Base-by-base conservation (phyloP, 495 filamentous ascomycete species). In the Pseudoneurospora amorphoporcata region DNA sequence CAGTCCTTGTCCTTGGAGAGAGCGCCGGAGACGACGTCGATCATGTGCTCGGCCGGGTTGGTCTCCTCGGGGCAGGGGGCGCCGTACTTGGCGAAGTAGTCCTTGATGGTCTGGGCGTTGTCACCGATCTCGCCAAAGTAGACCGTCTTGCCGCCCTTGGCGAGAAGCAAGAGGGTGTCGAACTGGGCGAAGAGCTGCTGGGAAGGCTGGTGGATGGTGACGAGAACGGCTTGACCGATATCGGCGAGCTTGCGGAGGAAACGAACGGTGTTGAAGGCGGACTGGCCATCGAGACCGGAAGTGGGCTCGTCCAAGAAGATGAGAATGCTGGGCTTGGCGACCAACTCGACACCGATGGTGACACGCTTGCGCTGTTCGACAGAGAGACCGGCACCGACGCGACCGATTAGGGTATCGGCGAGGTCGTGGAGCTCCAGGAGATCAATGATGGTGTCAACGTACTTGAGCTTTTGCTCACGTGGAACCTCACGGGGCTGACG, bases 271-370 rank as follows among this genome's bases (percentile, higher is more conserved):
- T 89, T 92, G 81, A 85, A 93, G 0, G 94, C 94, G 2, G 90
- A 90, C 76, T 96, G 92, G 47, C 88, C 90, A 80, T 98, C 94
- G n/a, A 98, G 88, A 72, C 94, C 94, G 69, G 89, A 92, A 2
- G 91, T 94, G 0, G 92, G 92, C 76, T 94, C 91, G 75, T 94
- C 91, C n/a, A 94, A 78, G 79, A 93, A 93, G 76, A 93, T 87
- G 9, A 92, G 76, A 1, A 94, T 84, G 68, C 87, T 89, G 0
- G 94, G 94, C 79, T 94, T 96, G 8, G 94, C 92, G 6, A 92
- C 94, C 12, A 98, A 83, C 77, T 98, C 94, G n/a, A 98, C 94
- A 71, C 92, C 94, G 71, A 98, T 97, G 6, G 94, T 97, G 5
- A 97, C 74, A 35, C 91, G 72, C 86, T 92, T 82, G 76, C 82